Evolutionary conservation across 2,329 filamentous ascomycete species (phyloP).

Genomic region (Uncinocarpus reesii): DNA sequence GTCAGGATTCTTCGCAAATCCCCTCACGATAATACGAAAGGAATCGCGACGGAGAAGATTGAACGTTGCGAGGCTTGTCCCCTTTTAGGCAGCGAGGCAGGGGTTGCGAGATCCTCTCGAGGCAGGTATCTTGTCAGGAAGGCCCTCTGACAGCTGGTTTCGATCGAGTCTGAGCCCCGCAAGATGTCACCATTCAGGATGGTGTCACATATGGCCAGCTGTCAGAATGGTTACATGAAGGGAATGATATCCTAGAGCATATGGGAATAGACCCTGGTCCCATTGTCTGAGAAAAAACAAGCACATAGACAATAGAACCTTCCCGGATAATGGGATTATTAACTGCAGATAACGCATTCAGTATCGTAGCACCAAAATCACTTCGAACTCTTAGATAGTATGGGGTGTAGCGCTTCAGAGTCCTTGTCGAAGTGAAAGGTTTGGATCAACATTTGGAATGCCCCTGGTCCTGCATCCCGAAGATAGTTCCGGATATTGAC

Average conservation of each 20-base stretch:
- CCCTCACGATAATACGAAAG: neutral
- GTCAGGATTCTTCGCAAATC: neutral
- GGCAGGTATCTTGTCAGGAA: no score
- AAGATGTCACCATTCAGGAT: no score
- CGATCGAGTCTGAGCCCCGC: no score
- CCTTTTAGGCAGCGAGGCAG: neutral
- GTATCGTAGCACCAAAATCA: neutral
- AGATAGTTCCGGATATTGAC: neutral
- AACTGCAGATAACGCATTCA: neutral
- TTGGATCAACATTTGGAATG: neutral
- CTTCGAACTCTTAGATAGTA: neutral
- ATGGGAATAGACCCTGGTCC: neutral
- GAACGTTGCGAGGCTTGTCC: neutral
- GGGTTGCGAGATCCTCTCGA: neutral
- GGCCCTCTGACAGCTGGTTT: no score
- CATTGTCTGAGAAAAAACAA: neutral
- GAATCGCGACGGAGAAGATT: slow-evolving; percentile 1
- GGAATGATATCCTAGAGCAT: neutral
- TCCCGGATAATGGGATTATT: neutral
- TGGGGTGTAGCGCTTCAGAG: neutral
- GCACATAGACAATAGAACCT: neutral
- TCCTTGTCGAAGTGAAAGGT: neutral
- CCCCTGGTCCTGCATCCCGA: neutral
- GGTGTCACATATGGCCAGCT: neutral
- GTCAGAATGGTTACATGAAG: neutral